phyloP scores from a whole-genome alignment of 208 protist species.

The Naegleria lovaniensis region DNA sequence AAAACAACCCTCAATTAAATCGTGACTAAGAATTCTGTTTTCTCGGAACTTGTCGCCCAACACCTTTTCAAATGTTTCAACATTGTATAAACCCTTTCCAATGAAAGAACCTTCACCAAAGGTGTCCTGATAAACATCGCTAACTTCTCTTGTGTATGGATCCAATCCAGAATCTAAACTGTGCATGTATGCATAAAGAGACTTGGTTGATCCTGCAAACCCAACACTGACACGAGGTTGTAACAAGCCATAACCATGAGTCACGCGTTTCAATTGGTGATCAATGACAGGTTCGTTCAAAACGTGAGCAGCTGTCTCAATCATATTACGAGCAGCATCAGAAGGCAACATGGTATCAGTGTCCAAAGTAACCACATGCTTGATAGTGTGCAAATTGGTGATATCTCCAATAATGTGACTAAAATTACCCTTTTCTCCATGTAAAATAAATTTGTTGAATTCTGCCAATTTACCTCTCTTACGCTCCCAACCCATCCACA shows the following conservation, averaged over 20 bases:
- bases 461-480: conserved; percentile 23
- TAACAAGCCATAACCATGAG: conserved; percentile 17
- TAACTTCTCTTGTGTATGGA: conserved; percentile 22
- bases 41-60: background rate
- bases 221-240: conserved; percentile 17
- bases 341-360: conserved; percentile 16
- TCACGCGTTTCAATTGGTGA: background rate
- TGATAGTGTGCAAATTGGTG: background rate
- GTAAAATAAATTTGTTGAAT: background rate
- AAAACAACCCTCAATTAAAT: conserved; percentile 16
- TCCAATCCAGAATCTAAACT: conserved; percentile 7
- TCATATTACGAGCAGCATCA: background rate
- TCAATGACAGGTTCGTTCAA: conserved; percentile 14
- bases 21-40: conserved; percentile 19
- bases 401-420: background rate
- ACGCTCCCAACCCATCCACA: conserved; percentile 23
- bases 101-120: conserved; percentile 26
- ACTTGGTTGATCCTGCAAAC: background rate
- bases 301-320: conserved; percentile 16
- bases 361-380: conserved; percentile 19
- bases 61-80: background rate
- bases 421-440: background rate
- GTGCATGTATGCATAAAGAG: background rate
- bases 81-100: conserved; percentile 20
- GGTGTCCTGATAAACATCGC: conserved; percentile 21